phyloP scores from a whole-genome alignment of 306 rosid genomes.

The Castanea crenata region DNA sequence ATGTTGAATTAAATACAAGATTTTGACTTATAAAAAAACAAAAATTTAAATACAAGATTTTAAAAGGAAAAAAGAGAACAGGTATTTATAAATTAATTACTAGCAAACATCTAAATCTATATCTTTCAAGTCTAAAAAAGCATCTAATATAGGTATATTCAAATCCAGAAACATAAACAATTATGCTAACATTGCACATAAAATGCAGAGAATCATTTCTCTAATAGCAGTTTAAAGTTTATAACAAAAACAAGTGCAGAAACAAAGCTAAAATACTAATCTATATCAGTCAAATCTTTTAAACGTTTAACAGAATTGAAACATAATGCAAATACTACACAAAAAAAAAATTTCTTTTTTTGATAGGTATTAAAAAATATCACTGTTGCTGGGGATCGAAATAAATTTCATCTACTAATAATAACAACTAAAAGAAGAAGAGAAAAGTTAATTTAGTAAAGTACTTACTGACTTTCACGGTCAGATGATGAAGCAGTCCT shows the following conservation, averaged over 20 bases:
- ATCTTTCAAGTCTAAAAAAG: neutral
- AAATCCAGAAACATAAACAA: neutral
- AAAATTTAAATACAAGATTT: neutral
- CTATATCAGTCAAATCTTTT: too few species aligned
- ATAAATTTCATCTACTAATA: too few species aligned
- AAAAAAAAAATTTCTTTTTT: too few species aligned
- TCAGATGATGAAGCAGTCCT: constrained; percentile 96
- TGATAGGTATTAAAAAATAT: too few species aligned
- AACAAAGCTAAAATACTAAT: neutral
- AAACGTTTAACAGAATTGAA: too few species aligned
- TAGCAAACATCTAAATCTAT: neutral
- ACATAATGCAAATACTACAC: too few species aligned
- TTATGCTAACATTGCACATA: neutral
- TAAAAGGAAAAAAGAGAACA: neutral
- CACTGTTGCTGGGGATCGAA: too few species aligned
- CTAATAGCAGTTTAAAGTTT: neutral
- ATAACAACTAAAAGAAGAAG: neutral
- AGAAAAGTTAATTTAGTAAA: constrained; percentile 2
- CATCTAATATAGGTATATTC: neutral
- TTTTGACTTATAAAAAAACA: neutral
- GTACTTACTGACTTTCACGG: constrained; percentile 92
- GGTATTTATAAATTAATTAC: neutral
- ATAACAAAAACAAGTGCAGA: neutral
- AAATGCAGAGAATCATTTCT: too few species aligned
- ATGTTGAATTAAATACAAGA: neutral